Evolutionary conservation across 805 yeast genomes (phyloP).

Genomic region (Danielozyma ontarioensis): DNA sequence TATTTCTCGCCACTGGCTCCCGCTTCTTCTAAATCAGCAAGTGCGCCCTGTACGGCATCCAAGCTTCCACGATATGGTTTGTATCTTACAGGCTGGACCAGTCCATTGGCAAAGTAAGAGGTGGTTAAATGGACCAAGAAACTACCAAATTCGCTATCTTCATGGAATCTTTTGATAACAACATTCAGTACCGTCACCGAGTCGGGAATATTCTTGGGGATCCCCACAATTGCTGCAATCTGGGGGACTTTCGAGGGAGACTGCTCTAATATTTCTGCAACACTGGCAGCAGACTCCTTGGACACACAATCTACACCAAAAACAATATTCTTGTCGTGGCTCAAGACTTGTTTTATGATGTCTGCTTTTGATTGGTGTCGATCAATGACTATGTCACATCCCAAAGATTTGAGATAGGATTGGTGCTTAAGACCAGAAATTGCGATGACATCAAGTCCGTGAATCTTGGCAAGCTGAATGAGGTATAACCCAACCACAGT

Average conservation of each 20-base stretch:
- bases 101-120: conserved; percentile 18
- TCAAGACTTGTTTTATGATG: conserved; percentile 7
- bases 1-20: conserved; percentile 43
- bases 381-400: conserved; percentile 31
- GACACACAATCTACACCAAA: conserved; percentile 44
- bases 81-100: conserved; percentile 28
- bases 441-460: conserved; percentile 33
- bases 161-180: conserved; percentile 39
- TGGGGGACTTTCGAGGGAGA: conserved; percentile 8
- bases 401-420: conserved; percentile 15
- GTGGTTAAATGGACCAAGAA: conserved; percentile 29
- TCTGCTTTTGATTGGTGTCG: conserved; percentile 20
- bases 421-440: conserved; percentile 16
- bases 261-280: conserved; percentile 22
- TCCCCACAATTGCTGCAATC: conserved; percentile 38
- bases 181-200: conserved; percentile 25
- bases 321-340: conserved; percentile 18
- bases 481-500: conserved; percentile 43
- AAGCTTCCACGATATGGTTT: conserved; percentile 31
- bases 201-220: conserved; percentile 18
- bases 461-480: conserved; percentile 36
- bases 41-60: conserved; percentile 26
- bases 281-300: conserved; percentile 29
- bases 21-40: conserved; percentile 30
- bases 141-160: conserved; percentile 33